Conservation (phyloP, 768 basidiomycete genomes). For the Suillus decipiens region DNA sequence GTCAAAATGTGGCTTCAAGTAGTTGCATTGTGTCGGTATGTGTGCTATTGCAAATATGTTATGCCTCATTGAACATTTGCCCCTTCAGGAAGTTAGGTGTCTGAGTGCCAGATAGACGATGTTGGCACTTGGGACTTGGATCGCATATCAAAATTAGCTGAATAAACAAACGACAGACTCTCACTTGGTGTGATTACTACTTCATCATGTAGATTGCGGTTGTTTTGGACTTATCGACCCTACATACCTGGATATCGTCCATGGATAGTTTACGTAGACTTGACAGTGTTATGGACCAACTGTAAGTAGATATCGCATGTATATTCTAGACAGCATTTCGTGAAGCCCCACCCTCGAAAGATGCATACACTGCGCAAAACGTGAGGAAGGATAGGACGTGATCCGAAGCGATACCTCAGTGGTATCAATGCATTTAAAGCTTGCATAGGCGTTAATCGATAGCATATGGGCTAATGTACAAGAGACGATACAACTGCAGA, state of each 20-base stretch:
- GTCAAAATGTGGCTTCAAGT: constrained; percentile 9
- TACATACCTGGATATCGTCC: neutral
- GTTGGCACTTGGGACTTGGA: neutral
- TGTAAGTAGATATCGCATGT: neutral
- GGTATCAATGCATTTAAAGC: neutral
- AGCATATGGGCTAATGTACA: neutral
- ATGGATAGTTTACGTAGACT: neutral
- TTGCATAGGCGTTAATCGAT: no score
- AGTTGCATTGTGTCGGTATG: neutral
- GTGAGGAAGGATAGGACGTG: neutral
- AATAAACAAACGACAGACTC: neutral
- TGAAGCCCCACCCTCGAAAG: neutral
- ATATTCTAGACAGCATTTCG: neutral
- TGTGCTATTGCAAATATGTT: neutral
- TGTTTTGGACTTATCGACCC: neutral
- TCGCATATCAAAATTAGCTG: neutral
- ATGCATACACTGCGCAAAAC: neutral
- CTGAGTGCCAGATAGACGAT: neutral
- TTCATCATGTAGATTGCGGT: neutral
- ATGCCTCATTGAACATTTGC: neutral
- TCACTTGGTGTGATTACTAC: neutral
- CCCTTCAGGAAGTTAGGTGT: neutral
- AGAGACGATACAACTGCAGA: neutral
- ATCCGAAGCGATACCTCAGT: neutral
- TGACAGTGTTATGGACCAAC: neutral